Evolutionary conservation across 2,329 filamentous ascomycete genomes (phyloP).

Genomic region (Dryadomyces sulphureus): DNA sequence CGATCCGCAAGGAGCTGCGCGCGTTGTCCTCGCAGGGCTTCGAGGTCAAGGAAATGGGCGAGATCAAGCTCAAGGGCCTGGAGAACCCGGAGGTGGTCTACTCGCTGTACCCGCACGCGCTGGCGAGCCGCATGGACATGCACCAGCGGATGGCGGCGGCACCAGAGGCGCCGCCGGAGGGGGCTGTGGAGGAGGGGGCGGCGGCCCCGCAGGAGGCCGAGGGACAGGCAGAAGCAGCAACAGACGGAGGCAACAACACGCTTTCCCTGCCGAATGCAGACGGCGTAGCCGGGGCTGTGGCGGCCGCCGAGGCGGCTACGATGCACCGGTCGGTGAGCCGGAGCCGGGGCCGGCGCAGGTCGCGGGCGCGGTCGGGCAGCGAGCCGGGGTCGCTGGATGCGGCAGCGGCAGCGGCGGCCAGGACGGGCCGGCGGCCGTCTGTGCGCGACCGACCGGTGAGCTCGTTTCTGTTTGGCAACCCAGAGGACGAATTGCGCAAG

Average conservation of each 20-base stretch:
- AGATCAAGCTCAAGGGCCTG: conserved; percentile 87
- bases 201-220: conserved; percentile 6
- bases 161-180: conserved; percentile 4
- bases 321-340: not conserved
- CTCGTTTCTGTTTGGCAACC: not conserved
- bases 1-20: conserved; percentile 76
- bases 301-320: not conserved
- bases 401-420: not conserved
- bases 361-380: not conserved
- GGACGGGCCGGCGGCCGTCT: not conserved
- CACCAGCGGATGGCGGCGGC: conserved; percentile 28
- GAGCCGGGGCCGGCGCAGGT: not conserved
- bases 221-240: not conserved
- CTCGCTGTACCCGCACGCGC: conserved; percentile 80
- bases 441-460: not conserved
- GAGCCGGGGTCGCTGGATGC: not conserved
- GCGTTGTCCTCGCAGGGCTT: conserved; percentile 85
- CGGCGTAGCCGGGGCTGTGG: not conserved
- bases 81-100: conserved; percentile 96
- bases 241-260: no score
- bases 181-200: not conserved
- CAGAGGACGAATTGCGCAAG: conserved; percentile 3
- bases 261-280: no score
- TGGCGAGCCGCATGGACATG: conserved; percentile 64
- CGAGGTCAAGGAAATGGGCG: conserved; percentile 85